Evolutionary conservation across 441 rosid species (phyloP).

Genomic region (Syzygium malaccense): DNA sequence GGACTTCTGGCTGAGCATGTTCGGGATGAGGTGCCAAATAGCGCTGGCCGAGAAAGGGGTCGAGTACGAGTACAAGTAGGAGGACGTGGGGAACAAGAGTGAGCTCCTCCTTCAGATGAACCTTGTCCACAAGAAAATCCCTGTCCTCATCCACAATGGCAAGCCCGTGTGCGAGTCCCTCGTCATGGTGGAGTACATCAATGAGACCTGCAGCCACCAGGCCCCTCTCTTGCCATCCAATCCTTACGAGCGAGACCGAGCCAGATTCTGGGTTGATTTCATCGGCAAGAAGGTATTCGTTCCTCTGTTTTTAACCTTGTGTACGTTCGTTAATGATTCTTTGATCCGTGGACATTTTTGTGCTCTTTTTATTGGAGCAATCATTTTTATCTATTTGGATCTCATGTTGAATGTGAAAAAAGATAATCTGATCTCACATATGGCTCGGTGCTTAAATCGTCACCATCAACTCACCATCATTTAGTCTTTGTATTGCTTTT

Average conservation of each 20-base stretch:
- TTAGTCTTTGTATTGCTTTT: too few relatives aligned
- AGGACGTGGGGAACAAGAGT: slow-evolving; percentile 3
- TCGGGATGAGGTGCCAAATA: slow-evolving; percentile 9
- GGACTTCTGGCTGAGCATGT: background rate
- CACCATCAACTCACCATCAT: too few relatives aligned
- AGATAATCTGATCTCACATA: too few relatives aligned
- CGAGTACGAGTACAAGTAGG: slow-evolving; percentile 2
- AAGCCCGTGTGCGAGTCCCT: slow-evolving; percentile 2
- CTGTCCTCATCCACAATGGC: slow-evolving; percentile 1
- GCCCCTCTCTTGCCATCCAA: slow-evolving; percentile 6
- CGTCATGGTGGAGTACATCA: slow-evolving; percentile 5
- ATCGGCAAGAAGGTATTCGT: slow-evolving; percentile 1
- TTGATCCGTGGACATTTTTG: too few relatives aligned
- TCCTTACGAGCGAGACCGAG: slow-evolving; percentile 8
- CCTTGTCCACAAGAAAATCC: background rate
- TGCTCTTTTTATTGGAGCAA: too few relatives aligned
- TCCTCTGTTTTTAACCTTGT: background rate
- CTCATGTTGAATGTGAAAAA: too few relatives aligned
- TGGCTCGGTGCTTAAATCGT: too few relatives aligned
- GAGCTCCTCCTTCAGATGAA: slow-evolving; percentile 6
- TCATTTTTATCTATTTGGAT: too few relatives aligned
- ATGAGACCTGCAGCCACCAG: background rate
- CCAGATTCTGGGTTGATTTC: slow-evolving; percentile 10
- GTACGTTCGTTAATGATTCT: background rate
- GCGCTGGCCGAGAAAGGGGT: slow-evolving; percentile 9